Conservation (phyloP, 2,329 filamentous ascomycete genomes). For the Hypomyces rosellus region DNA sequence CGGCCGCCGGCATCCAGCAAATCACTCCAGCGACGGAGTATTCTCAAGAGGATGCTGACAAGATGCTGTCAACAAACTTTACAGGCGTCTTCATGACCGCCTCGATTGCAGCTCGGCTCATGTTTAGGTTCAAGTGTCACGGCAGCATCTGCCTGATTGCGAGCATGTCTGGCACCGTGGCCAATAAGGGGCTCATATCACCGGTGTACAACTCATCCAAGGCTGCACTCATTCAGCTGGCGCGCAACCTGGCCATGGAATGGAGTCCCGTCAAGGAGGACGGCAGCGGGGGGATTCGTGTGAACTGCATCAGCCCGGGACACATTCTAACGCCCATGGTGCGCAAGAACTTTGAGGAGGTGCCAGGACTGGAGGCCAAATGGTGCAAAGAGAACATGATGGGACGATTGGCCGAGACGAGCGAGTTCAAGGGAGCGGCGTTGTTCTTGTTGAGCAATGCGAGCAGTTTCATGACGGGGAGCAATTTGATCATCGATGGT, state of each 20-base stretch:
- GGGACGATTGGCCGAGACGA: conserved; percentile 56
- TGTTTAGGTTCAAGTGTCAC: conserved; percentile 50
- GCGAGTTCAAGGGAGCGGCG: conserved; percentile 65
- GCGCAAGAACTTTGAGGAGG: conserved; percentile 69
- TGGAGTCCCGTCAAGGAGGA: conserved; percentile 37
- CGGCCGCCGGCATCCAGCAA: conserved; percentile 67
- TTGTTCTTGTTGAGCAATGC: conserved; percentile 70
- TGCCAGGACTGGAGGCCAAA: conserved; percentile 57
- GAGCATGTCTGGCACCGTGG: conserved; percentile 63
- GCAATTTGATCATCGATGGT: conserved; percentile 63
- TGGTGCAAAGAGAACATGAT: conserved; percentile 88
- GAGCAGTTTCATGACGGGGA: conserved; percentile 68
- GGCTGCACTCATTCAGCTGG: conserved; percentile 66
- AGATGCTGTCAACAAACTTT: conserved; percentile 77
- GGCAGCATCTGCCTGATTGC: conserved; percentile 62
- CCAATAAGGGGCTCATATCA: conserved; percentile 38
- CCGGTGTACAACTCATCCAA: conserved; percentile 70
- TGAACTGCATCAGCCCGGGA: conserved; percentile 75
- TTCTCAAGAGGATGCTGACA: conserved; percentile 63
- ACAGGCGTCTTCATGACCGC: conserved; percentile 80
- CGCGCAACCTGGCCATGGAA: conserved; percentile 62
- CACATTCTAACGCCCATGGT: conserved; percentile 25
- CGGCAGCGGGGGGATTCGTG: conserved; percentile 62
- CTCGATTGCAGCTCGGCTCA: conserved; percentile 77
- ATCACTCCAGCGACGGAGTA: conserved; percentile 79